Evolutionary conservation across 2,329 filamentous ascomycete genomes (phyloP), one percentile per base, ranked within the genome.

Genomic region (Aspergillus sp.): DNA sequence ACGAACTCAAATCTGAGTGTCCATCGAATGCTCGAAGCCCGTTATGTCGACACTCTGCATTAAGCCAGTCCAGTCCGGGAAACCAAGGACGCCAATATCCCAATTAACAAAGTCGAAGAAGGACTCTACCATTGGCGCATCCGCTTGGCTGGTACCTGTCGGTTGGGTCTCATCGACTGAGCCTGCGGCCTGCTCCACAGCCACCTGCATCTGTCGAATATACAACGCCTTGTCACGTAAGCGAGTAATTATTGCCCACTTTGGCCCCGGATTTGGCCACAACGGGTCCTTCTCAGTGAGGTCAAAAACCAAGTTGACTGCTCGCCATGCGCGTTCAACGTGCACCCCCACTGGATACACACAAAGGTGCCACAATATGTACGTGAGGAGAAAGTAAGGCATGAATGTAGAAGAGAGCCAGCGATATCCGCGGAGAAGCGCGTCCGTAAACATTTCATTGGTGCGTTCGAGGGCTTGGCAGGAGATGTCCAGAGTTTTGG

Each of bases 321-420:
- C 55, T 1, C 49, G 53, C 72, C 80, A 79, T 0, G 76, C 79
- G 17, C 74, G 66, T 0, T 71, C 69, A 0, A 69, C 68, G 19
- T 67, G 67, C 0, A 66, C 64, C 0, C 74, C 76, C 0, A 62
- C 61, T 0, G 79, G 80, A 53, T 66, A 71, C 4, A 81, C 70
- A 58, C 79, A 79, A 1, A 81, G 60, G 58, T 80, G 73, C 72
- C 80, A 80, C 2, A 82, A 67, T 0, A 79, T 67, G 58, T 80
- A 81, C 2, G 80, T 76, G 19, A 81, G 68, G 32, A 78, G 70
- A 55, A 81, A 76, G 19, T 77, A 81, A 63, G 80, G 80, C 0
- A 78, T 76, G 39, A 75, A 81, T 0, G 75, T 73, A n/a, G 73
- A 69, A 36, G 70, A 69, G 1, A 74, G 61, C 79, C 80, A 82